These are phyloP conservation scores for Crucibulum laeve DNA, from an alignment of 768 basidiomycete species.

Conservation along the genomic window DNA sequence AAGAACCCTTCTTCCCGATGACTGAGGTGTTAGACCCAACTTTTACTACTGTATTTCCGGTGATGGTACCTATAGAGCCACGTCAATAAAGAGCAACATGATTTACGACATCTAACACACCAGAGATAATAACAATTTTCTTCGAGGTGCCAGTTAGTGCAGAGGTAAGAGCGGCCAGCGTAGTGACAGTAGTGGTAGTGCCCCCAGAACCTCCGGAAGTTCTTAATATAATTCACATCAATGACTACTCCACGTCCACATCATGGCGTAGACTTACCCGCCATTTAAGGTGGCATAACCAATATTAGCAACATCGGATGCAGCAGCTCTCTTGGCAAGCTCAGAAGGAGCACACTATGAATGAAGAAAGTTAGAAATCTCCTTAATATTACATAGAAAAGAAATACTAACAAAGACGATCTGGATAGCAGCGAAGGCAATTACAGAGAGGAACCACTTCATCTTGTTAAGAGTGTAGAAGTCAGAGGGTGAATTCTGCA, in stretches of 20 bases:
- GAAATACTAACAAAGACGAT: constrained; percentile 18
- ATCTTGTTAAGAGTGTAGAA: constrained; percentile 11
- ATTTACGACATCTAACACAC: too few species aligned
- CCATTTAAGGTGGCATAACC: constrained; percentile 36
- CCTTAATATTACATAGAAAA: background rate
- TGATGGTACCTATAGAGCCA: constrained; percentile 30
- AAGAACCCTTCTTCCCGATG: constrained; percentile 33
- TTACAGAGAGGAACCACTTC: constrained; percentile 27
- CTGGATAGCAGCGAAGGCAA: constrained; percentile 26
- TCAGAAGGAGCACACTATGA: constrained; percentile 15
- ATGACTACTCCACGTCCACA: background rate
- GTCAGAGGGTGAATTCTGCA: background rate
- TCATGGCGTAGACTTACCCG: constrained; percentile 20
- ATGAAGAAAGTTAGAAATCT: constrained; percentile 6
- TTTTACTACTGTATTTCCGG: constrained; percentile 36
- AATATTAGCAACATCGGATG: constrained; percentile 29
- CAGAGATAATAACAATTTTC: constrained; percentile 41
- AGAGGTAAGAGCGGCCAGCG: constrained; percentile 33
- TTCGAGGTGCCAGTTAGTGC: constrained; percentile 36
- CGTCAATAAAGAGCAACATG: too few species aligned
- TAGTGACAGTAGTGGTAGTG: constrained; percentile 36
- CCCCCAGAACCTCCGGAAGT: constrained; percentile 43
- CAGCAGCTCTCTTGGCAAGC: constrained; percentile 28
- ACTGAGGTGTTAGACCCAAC: constrained; percentile 41
- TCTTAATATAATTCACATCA: constrained; percentile 14